Evolutionary conservation across 768 basidiomycete genomes (phyloP).

Genomic region (Lentinus tigrinus): DNA sequence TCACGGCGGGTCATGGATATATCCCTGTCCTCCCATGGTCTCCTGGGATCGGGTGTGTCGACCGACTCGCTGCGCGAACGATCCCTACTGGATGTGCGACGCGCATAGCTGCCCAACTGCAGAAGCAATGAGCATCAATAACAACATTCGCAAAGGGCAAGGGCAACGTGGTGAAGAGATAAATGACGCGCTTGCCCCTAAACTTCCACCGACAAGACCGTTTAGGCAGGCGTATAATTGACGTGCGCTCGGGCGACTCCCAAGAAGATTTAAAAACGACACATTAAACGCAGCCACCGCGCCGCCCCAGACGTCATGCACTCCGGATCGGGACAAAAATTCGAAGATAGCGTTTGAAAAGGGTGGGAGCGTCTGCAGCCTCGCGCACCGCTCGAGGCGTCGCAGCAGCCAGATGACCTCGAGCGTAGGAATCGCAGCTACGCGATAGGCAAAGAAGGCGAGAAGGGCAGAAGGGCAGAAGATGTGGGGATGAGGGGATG

Average conservation of each 20-base stretch:
- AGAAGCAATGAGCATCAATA: background rate
- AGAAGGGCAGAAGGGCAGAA: background rate
- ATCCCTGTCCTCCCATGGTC: conserved; percentile 13
- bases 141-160: background rate
- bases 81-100: conserved; percentile 17
- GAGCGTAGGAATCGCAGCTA: background rate
- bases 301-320: conserved; percentile 2
- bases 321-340: too few relatives aligned
- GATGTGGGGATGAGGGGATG: background rate
- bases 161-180: too few relatives aligned
- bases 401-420: conserved; percentile 3
- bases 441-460: background rate
- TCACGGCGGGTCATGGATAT: conserved; percentile 15
- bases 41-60: conserved; percentile 1
- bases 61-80: conserved; percentile 14
- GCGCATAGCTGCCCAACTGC: conserved; percentile 24
- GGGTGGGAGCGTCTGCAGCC: background rate
- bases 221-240: background rate
- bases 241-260: background rate
- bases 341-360: background rate
- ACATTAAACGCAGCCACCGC: background rate
- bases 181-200: background rate
- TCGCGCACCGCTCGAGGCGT: background rate
- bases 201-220: background rate
- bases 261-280: background rate